Base-by-base conservation (phyloP, 441 rosid species). In the Gossypium davidsonii region DNA sequence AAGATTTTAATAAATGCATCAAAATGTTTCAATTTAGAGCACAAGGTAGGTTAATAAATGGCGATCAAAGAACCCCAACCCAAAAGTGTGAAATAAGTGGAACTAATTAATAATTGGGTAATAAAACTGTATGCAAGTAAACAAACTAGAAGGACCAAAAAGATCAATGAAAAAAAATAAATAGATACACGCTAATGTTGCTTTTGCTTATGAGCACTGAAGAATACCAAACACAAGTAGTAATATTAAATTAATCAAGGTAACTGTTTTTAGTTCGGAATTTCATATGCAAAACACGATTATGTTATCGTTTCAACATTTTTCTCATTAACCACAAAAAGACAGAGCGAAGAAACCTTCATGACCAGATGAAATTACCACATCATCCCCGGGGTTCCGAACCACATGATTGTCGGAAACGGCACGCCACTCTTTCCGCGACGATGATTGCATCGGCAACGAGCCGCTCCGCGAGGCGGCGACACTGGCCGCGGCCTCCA, bases 391-490 rank as follows among this genome's bases (percentile, higher is more conserved):
- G 1, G 78, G 74, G 78, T 79, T 87, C 57, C 90, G 87, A 78
- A 72, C 83, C 6, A 85, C 77, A 73, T 89, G 96, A 52, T 86
- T 88, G 71, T 95, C 99, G 18, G 98, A 81, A 74, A 90, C 90
- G 48, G 96, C 97, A 48, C 95, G 97, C 99, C 98, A 90, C 83
- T 93, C 94, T 84, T 93, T 93, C 80, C 95, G 80, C 4, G 86
- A 76, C 46, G 86, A 77, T n/a, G 88, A 81, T 4, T 87, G 70
- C 79, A 86, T 87, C 82, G 85, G 87, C 81, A 89, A 71, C 58
- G 98, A 80, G 80, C 87, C 84, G 71, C 87, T 88, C 75, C 90
- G 93, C 17, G 89, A 56, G 80, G 89, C 83, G 78, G 91, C 91
- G 75, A 79, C 85, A 75, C 84, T 78, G 60, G 91, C 87, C 83